Evolutionary conservation across 768 basidiomycete species (phyloP), one percentile per base, ranked within the genome.

Genomic region (Calocera cornea): DNA sequence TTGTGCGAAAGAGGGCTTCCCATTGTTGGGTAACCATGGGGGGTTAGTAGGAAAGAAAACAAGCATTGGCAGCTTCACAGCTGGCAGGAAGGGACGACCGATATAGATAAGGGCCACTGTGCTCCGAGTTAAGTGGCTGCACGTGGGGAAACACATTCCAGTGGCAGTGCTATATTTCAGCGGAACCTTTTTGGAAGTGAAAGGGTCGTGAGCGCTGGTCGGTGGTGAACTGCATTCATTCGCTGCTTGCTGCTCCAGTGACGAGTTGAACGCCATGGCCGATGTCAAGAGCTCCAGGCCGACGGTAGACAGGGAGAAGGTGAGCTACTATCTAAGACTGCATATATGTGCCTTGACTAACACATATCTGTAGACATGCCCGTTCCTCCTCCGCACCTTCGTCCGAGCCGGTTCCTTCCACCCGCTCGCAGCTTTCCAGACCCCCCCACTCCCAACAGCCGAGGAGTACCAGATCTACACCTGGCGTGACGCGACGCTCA

Each of bases 381-480:
- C 90, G 5, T 92, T 92, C 76, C 84, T 92, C 66, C 85, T 92
- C 38, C 83, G 90, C 64, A 80, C 89, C 16, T 92, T 92, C 75
- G 82, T 92, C 67, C 92, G 90, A 83, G 83, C 89, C 41, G 89
- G 88, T 22, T 79, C 84, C 40, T 90, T 90, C 74, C 90, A 92
- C 74, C 82, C 87, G 44, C 77, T 90, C 27, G 76, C 80, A 2
- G 80, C 89, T 66, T 92, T 92, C 71, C 89, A 92, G 72, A 89
- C 92, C 68, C 86, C 88, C 0, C 82, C 83, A 1, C 79, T 88
- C 1, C 90, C 90, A 7, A 86, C 86, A 1, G 85, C 86, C 5
- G 90, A 92, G 69, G 90, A 92, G 73, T 87, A 89, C 60, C 89
- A 91, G 73, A 77, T 92, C 36, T 92, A 87, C 71, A 87, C 88